A percentile compares a stretch with the other conserved stretches of the same genome.
Conservation (phyloP, 192 early-diverging fungal genomes). For the Coemansia sp. region DNA sequence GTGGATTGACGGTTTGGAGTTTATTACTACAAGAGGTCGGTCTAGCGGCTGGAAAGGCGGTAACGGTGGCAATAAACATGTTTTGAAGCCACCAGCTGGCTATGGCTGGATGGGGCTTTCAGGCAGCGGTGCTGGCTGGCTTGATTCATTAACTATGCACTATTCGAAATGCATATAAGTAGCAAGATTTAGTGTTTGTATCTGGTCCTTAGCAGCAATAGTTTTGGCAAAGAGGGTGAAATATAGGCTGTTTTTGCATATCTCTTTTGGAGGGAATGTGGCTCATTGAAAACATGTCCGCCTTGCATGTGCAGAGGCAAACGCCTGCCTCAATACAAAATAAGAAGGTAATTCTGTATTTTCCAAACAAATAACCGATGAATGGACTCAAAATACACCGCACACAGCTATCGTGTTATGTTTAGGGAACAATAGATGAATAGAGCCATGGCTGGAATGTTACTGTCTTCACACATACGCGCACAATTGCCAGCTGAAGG, state of each 20-base stretch:
- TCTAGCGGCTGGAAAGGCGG: conserved; percentile 62
- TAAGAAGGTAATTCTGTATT: neutral
- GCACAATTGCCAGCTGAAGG: too few relatives aligned
- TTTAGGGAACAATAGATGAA: neutral
- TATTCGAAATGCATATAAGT: conserved; percentile 35
- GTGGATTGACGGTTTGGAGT: conserved; percentile 65
- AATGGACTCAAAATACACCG: neutral
- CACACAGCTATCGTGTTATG: neutral
- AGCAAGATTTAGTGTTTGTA: neutral
- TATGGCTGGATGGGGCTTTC: conserved; percentile 60
- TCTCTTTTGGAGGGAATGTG: neutral
- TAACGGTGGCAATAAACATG: conserved; percentile 45
- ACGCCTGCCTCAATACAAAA: too few relatives aligned
- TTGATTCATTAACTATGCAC: conserved; percentile 58
- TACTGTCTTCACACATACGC: neutral
- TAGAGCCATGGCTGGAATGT: neutral
- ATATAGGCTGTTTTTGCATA: neutral
- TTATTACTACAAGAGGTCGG: conserved; percentile 55
- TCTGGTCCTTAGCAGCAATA: neutral
- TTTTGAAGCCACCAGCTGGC: conserved; percentile 54
- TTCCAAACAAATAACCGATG: neutral
- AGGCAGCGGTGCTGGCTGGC: conserved; percentile 57
- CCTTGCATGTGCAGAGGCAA: neutral
- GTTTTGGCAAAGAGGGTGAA: neutral
- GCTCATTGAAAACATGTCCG: conserved; percentile 4